Conservation (phyloP, 2,329 filamentous ascomycete genomes). For the Xylaria sp. region DNA sequence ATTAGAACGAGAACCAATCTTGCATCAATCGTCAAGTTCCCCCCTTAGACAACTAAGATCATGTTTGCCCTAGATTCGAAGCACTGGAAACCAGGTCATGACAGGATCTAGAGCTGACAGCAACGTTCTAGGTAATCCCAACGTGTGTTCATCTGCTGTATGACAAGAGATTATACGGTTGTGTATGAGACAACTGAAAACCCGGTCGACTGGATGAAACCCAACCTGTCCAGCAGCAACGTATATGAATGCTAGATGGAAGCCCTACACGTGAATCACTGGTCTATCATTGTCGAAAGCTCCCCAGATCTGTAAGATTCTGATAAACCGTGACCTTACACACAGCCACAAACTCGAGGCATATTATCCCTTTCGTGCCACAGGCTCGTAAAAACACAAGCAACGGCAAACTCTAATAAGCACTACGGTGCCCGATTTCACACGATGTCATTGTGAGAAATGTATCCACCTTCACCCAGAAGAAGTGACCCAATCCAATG, state of each 20-base stretch:
- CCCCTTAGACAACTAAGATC: too few relatives aligned
- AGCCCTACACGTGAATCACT: background rate
- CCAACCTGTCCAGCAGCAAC: background rate
- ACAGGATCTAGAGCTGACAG: conserved; percentile 12
- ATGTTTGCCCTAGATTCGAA: background rate
- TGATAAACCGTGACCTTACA: background rate
- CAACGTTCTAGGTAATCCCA: conserved; percentile 18
- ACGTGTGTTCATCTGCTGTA: conserved; percentile 26
- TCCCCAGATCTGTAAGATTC: background rate
- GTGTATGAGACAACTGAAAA: conserved; percentile 19
- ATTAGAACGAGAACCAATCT: background rate
- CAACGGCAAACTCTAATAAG: background rate
- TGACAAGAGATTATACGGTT: conserved; percentile 12
- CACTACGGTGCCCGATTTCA: background rate
- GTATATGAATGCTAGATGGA: background rate
- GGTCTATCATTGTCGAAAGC: background rate
- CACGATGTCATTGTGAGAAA: too few relatives aligned
- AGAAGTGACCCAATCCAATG: too few relatives aligned
- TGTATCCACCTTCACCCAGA: too few relatives aligned
- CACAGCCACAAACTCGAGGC: background rate
- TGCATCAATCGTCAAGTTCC: background rate
- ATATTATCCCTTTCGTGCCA: background rate
- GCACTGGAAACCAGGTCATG: background rate
- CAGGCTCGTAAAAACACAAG: background rate
- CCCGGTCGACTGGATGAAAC: background rate